Conservation (phyloP, 225 moss, liverwort and hornwort genomes). For the Antitrichia curtipendula region DNA sequence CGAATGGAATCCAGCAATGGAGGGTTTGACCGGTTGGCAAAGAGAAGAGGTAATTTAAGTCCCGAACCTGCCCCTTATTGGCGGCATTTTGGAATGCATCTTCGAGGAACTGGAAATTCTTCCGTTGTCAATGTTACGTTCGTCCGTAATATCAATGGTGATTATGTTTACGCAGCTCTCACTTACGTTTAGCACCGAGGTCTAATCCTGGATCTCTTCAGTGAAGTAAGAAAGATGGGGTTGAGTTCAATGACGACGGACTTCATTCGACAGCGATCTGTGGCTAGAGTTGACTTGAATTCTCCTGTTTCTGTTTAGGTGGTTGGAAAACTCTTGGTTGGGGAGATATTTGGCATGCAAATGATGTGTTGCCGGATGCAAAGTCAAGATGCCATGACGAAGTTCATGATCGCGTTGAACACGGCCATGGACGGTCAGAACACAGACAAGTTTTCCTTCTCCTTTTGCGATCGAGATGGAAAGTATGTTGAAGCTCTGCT, state of each 20-base stretch:
- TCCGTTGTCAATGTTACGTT: not conserved
- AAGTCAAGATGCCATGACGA: slow-evolving; percentile 37
- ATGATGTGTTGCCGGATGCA: slow-evolving; percentile 37
- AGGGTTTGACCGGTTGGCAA: slow-evolving; percentile 33
- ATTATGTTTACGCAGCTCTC: not conserved
- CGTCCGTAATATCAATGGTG: not conserved
- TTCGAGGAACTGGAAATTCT: not conserved
- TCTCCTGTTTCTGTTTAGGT: not conserved
- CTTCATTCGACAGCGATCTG: not conserved
- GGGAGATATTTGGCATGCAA: slow-evolving; percentile 41
- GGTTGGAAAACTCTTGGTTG: slow-evolving; percentile 28
- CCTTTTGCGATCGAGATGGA: slow-evolving; percentile 30
- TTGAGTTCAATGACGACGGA: not conserved
- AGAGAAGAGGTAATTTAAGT: slow-evolving; percentile 12
- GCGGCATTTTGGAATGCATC: not conserved
- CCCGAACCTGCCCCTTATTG: not conserved
- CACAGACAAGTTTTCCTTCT: slow-evolving; percentile 28
- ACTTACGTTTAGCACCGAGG: not conserved
- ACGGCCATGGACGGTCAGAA: slow-evolving; percentile 35
- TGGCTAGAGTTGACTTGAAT: not conserved
- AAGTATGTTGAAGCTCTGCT: slow-evolving; percentile 36
- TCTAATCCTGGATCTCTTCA: not conserved
- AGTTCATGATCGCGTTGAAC: slow-evolving; percentile 41
- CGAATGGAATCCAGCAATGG: slow-evolving; percentile 50
- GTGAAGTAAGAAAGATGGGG: not conserved